These are phyloP conservation scores for Metschnikowia santaceciliae DNA, from an alignment of 805 yeast genomes.

Conservation along the genomic window DNA sequence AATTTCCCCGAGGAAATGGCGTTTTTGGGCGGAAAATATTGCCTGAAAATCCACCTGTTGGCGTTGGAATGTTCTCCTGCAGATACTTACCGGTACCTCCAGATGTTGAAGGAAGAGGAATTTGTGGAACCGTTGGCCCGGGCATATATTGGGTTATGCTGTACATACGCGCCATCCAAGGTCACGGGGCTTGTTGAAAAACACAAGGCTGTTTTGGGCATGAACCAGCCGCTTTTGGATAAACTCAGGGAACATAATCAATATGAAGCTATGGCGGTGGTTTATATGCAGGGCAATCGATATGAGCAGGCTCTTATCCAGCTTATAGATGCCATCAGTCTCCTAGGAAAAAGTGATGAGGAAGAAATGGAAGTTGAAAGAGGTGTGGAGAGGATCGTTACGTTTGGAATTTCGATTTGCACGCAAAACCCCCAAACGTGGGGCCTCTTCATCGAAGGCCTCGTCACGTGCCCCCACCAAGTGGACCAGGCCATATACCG, in stretches of 20 bases:
- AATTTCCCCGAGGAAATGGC: slow-evolving; percentile 36
- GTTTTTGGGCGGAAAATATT: slow-evolving; percentile 28
- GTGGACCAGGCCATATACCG: slow-evolving; percentile 29
- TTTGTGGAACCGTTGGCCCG: background rate
- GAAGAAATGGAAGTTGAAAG: background rate
- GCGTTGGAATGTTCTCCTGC: slow-evolving; percentile 28
- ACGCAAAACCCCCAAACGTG: slow-evolving; percentile 25
- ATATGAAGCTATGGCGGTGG: slow-evolving; percentile 29
- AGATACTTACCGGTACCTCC: slow-evolving; percentile 29
- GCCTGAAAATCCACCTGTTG: slow-evolving; percentile 38
- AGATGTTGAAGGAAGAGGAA: background rate
- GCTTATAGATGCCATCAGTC: slow-evolving; percentile 7
- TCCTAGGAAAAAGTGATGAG: background rate
- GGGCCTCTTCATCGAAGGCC: slow-evolving; percentile 25
- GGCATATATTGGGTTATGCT: slow-evolving; percentile 25
- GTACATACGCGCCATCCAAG: slow-evolving; percentile 15
- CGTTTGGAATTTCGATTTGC: slow-evolving; percentile 10
- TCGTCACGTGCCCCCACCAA: slow-evolving; percentile 16
- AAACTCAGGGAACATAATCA: slow-evolving; percentile 22
- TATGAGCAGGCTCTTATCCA: slow-evolving; percentile 29
- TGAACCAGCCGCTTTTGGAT: slow-evolving; percentile 4
- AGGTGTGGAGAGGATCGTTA: slow-evolving; percentile 2
- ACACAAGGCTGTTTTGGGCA: slow-evolving; percentile 8
- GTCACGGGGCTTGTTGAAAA: slow-evolving; percentile 16
- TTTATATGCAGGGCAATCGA: slow-evolving; percentile 22